These are phyloP conservation scores for Taiozyma sp. DNA, from an alignment of 1,139 yeast genomes.

Conservation along the genomic window DNA sequence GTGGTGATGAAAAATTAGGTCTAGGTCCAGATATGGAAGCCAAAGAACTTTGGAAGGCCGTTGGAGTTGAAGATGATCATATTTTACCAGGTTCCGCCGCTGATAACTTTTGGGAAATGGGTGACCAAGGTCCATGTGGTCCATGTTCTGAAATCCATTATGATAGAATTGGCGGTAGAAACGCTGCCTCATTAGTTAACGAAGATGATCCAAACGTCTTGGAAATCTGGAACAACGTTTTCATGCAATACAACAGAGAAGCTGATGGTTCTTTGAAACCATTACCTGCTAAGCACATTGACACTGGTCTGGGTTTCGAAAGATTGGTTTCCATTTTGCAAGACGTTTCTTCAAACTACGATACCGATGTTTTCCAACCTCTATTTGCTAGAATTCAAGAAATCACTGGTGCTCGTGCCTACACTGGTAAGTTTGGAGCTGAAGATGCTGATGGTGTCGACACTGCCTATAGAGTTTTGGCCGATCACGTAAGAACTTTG, in stretches of 20 bases:
- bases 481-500: constrained; percentile 96
- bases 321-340: constrained; percentile 93
- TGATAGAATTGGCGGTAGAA: constrained; percentile 97
- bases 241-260: constrained; percentile 95
- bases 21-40: constrained; percentile 94
- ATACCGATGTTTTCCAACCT: constrained; percentile 94
- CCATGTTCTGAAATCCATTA: constrained; percentile 98
- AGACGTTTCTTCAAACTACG: constrained; percentile 87
- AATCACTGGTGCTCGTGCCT: constrained; percentile 87
- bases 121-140: constrained; percentile 99
- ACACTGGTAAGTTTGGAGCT: constrained; percentile 85
- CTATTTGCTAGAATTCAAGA: constrained; percentile 80
- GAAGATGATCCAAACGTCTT: constrained; percentile 96
- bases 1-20: constrained; percentile 82
- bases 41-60: constrained; percentile 73
- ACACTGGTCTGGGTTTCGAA: constrained; percentile 98
- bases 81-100: constrained; percentile 84
- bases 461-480: constrained; percentile 96
- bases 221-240: constrained; percentile 97
- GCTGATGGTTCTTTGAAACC: constrained; percentile 74
- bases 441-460: constrained; percentile 94
- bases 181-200: constrained; percentile 84
- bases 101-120: constrained; percentile 99
- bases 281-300: constrained; percentile 91
- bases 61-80: constrained; percentile 89